Conservation (phyloP, 148 eudicot species). For the Suaeda aralocaspica region DNA sequence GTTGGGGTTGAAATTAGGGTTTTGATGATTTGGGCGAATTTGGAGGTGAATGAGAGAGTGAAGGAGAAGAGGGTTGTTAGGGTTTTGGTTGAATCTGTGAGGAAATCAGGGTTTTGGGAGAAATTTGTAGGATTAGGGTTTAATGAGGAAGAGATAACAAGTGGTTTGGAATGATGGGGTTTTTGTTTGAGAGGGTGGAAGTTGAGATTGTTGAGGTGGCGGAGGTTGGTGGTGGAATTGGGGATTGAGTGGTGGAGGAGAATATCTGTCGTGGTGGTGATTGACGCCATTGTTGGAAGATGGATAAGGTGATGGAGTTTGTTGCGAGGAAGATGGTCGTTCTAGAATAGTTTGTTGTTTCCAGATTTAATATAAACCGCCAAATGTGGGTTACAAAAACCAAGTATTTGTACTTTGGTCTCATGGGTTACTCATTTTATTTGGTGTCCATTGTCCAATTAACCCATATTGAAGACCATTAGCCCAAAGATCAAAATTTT, state of each 20-base stretch:
- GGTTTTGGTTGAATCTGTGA: slow-evolving; percentile 28
- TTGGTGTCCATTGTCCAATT: too few relatives aligned
- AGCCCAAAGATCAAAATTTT: too few relatives aligned
- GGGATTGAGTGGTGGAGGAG: not conserved
- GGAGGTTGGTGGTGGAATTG: slow-evolving; percentile 4
- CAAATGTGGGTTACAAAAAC: too few relatives aligned
- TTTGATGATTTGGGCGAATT: slow-evolving; percentile 11
- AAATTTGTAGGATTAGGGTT: not conserved
- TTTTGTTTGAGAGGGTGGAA: not conserved
- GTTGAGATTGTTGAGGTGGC: not conserved
- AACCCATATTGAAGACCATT: too few relatives aligned
- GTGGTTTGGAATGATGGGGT: not conserved
- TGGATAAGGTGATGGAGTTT: too few relatives aligned
- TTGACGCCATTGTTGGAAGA: slow-evolving; percentile 1
- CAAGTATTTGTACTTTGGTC: too few relatives aligned
- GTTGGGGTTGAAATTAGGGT: not conserved
- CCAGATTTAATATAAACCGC: too few relatives aligned
- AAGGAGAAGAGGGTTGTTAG: slow-evolving; percentile 22
- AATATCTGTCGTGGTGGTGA: not conserved
- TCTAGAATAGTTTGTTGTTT: too few relatives aligned
- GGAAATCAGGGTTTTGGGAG: slow-evolving; percentile 7
- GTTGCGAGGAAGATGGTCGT: too few relatives aligned
- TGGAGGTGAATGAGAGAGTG: slow-evolving; percentile 3
- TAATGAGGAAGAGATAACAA: not conserved
- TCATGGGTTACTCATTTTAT: too few relatives aligned